Base-by-base conservation (phyloP, 2,329 filamentous ascomycete genomes). In the Calonectria henricotiae region DNA sequence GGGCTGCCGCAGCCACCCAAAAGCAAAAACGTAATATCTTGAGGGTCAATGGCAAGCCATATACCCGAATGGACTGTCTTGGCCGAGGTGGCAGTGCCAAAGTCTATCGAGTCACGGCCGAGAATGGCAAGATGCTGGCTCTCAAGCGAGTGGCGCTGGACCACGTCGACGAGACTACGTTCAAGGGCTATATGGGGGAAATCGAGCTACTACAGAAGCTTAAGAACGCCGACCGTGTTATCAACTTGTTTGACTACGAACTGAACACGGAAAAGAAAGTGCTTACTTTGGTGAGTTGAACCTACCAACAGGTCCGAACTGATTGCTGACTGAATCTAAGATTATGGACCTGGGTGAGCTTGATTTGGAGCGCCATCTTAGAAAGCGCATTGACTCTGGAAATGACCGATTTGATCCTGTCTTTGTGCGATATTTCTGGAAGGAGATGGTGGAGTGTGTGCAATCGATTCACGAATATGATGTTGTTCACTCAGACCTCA, bases 351-450 rank as follows among this genome's bases (percentile, higher is more conserved):
- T 98, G 80, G 96, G 96, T 74, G 96, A 99, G 83, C 90, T 96
- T 25, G 96, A 99, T 82, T 89, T 99, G 78, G 93, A 97, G 79
- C 94, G 92, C 66, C 91, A 98, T 65, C 88, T 99, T 73, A 92
- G 91, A 41, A 89, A 91, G 73, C 90, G 91, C 11, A 85, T 94
- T 77, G 94, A 91, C 77, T 89, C 87, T 0, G 92, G 95, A 71
- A 90, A 93, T 65, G 90, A 93, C 44, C 89, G 88, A 70, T 92
- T 99, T 71, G 96, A 99, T 79, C 89, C 94, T 1, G 93, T 93
- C 64, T 98, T 98, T 81, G 94, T 96, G 13, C 93, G 96, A n/a
- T 97, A 94, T 83, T 98, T 98, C 86, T 99, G 96, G 96, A 96
- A 97, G 82, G 96, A 99, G 83, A 99, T 99, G 96, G 91, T 99